Conservation (phyloP, 495 filamentous ascomycete species). For the Xylaria flabelliformis region DNA sequence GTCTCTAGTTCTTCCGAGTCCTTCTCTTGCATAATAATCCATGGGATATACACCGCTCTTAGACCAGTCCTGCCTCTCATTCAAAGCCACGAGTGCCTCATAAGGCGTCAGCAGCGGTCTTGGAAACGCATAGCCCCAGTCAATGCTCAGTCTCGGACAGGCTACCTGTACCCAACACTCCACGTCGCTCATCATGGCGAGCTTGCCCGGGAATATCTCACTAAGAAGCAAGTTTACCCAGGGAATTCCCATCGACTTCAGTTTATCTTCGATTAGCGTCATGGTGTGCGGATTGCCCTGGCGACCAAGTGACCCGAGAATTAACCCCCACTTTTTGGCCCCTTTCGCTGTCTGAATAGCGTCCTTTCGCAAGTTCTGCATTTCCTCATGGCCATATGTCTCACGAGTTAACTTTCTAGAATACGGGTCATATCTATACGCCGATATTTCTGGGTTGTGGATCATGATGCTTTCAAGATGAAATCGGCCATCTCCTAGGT, state of each 20-base stretch:
- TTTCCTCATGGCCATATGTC: slow-evolving; percentile 85
- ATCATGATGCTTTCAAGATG: slow-evolving; percentile 99
- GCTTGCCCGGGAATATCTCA: slow-evolving; percentile 95
- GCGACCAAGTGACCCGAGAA: slow-evolving; percentile 87
- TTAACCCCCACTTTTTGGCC: slow-evolving; percentile 90
- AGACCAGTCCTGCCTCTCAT: slow-evolving; percentile 77
- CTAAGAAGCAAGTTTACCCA: slow-evolving; percentile 83
- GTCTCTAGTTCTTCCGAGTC: slow-evolving; percentile 76
- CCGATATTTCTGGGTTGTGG: slow-evolving; percentile 86
- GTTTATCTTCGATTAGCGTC: slow-evolving; percentile 77
- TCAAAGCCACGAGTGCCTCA: slow-evolving; percentile 88
- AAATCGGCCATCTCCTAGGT: slow-evolving; percentile 95
- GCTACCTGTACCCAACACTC: slow-evolving; percentile 98
- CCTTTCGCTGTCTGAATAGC: slow-evolving; percentile 76
- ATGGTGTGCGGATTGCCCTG: slow-evolving; percentile 97
- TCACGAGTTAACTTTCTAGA: slow-evolving; percentile 89
- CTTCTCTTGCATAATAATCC: slow-evolving; percentile 96
- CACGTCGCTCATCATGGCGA: slow-evolving; percentile 89
- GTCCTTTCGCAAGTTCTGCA: slow-evolving; percentile 77
- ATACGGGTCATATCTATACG: slow-evolving; percentile 98
- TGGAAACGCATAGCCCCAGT: slow-evolving; percentile 98
- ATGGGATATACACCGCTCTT: slow-evolving; percentile 83
- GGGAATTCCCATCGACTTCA: slow-evolving; percentile 71
- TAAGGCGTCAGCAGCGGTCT: slow-evolving; percentile 90
- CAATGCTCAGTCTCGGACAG: slow-evolving; percentile 92